Percentiles rank a stretch among this genome's conserved stretches.
Evolutionary conservation across 2,329 filamentous ascomycete species (phyloP).

Genomic region (Leptoxyphium fumago): DNA sequence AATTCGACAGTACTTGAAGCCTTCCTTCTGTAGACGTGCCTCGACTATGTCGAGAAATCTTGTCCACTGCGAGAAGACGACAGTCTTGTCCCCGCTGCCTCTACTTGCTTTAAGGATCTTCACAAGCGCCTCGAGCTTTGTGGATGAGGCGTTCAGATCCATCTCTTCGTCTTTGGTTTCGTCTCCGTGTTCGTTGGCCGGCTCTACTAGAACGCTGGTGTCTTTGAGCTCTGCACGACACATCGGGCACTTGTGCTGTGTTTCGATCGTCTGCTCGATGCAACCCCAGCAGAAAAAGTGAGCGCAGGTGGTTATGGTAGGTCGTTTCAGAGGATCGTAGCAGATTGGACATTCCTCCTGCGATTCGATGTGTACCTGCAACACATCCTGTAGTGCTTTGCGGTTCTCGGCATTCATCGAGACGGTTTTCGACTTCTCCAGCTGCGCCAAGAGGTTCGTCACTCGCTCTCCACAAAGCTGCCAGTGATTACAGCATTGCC

Average conservation of each 20-base stretch:
- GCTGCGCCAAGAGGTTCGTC: constrained; percentile 52
- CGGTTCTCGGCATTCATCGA: constrained; percentile 58
- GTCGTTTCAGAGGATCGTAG: constrained; percentile 53
- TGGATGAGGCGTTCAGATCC: constrained; percentile 52
- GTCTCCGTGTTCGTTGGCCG: constrained; percentile 39
- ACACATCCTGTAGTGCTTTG: constrained; percentile 55
- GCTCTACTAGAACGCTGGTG: constrained; percentile 48
- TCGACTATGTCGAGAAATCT: constrained; percentile 60
- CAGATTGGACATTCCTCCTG: constrained; percentile 78
- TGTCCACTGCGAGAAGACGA: constrained; percentile 68
- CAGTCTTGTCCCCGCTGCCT: constrained; percentile 47
- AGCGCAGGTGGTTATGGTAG: constrained; percentile 73
- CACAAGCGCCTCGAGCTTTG: constrained; percentile 68
- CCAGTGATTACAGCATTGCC: constrained; percentile 85
- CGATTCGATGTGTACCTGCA: constrained; percentile 62
- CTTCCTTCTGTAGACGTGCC: constrained; percentile 45
- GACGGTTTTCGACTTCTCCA: constrained; percentile 54
- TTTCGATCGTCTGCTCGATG: constrained; percentile 58
- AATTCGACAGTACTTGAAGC: constrained; percentile 54
- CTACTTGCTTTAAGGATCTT: constrained; percentile 59
- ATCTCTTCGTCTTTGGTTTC: constrained; percentile 28
- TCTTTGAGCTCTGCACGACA: constrained; percentile 56
- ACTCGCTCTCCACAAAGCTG: constrained; percentile 62
- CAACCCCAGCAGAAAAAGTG: constrained; percentile 65
- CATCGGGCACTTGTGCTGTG: constrained; percentile 71